Base-by-base conservation (phyloP, 805 yeast genomes). In the Teunomyces tritomae region DNA sequence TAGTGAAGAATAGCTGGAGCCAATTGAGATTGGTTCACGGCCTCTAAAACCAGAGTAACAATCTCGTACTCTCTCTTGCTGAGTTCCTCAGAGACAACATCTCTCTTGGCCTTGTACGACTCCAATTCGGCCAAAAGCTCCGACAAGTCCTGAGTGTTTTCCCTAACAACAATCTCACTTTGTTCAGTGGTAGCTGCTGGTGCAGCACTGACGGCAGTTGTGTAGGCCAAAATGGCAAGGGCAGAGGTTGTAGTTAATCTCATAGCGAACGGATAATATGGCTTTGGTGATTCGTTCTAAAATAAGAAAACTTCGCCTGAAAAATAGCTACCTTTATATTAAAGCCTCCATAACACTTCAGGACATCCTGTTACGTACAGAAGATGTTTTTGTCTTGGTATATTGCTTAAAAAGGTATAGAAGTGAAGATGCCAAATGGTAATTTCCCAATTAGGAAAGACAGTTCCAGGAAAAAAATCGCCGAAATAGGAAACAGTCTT, bases 11-110 rank as follows among this genome's bases (percentile, higher is more conserved):
- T 61, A 16, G 51, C 51, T 30, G 74, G 74, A 17, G 74, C 69
- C 43, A 70, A 58, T 17, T 65, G 54, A 16, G 76, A 61, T 47
- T 68, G 62, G 46, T 71, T 65, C 26, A 72, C 56, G 26, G 71
- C 67, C 5, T 64, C 52, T 52, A 72, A 70, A 5, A 71, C 70
- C 39, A 66, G 58, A 43, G 77, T 72, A 28, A 72, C 76, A 48
- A 72, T 65, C 35, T 61, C 56, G 50, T 68, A 68, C 44, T 72
- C 76, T 60, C 76, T 61, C 44, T 65, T 66, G 39, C 57, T 45
- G 29, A 71, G 55, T 32, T 59, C 67, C 1, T 43, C 43, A 35
- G 46, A 16, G n/a, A 58, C 29, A 11, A 50, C 62, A 36, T 64
- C 68, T 54, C 76, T 61, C 56, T 68, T 70, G 8, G 52, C 49